These are phyloP conservation scores for Rhododendron griersonianum DNA, from an alignment of 148 eudicot species.

Conservation along the genomic window DNA sequence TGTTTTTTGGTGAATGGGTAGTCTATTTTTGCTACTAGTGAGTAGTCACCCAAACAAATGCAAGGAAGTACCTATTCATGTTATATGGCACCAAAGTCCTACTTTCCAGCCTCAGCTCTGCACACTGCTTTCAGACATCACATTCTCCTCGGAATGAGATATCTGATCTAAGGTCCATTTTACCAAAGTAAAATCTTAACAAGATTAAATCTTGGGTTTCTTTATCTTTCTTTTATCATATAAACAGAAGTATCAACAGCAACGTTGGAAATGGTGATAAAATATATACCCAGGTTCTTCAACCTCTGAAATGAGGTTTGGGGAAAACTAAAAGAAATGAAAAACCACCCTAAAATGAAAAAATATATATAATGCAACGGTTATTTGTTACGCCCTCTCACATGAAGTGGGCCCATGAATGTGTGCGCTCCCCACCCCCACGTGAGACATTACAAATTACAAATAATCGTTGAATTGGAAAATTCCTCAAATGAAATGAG, in stretches of 20 bases:
- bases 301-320: not conserved
- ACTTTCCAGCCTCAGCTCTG: not conserved
- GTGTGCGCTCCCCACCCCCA: no score
- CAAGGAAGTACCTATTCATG: not conserved
- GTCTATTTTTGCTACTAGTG: not conserved
- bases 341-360: not conserved
- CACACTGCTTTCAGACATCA: not conserved
- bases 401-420: no score
- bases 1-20: not conserved
- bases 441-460: no score
- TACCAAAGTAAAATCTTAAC: not conserved
- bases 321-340: not conserved
- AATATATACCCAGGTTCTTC: not conserved
- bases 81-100: not conserved
- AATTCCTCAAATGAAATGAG: no score
- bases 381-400: no score
- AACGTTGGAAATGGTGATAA: not conserved
- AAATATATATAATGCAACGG: no score
- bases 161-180: not conserved
- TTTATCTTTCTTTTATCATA: not conserved
- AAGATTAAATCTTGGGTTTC: not conserved
- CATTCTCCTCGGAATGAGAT: not conserved
- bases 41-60: not conserved
- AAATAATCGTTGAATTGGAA: no score
- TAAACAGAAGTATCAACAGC: not conserved